Percentiles rank a stretch among this genome's conserved stretches.
These are phyloP conservation scores for Pholiota adiposa DNA, from an alignment of 1,284 basidiomycete genomes.

Conservation along the genomic window DNA sequence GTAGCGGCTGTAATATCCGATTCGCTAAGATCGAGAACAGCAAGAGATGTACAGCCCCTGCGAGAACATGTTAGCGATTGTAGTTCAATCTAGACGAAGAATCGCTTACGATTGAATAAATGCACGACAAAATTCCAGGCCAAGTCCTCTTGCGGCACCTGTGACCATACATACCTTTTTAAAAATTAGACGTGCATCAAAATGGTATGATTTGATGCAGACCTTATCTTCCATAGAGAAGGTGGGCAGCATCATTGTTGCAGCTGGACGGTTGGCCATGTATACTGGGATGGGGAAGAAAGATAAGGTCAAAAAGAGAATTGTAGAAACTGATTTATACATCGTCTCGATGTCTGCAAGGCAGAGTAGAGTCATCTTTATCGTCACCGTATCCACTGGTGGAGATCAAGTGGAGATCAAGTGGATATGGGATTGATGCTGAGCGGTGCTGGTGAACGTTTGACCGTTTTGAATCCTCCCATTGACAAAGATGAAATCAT, in stretches of 20 bases:
- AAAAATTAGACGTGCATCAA: background rate
- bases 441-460: no score
- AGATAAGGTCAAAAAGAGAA: no score
- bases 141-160: conserved; percentile 91
- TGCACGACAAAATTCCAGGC: conserved; percentile 87
- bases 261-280: conserved; percentile 10
- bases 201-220: conserved; percentile 18
- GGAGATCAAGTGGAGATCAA: no score
- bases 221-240: conserved; percentile 78
- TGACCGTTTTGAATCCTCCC: no score
- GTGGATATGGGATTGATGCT: no score
- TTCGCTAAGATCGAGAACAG: conserved; percentile 84
- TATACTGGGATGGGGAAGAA: no score
- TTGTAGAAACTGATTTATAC: no score
- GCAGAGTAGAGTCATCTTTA: no score
- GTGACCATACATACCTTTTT: conserved; percentile 88
- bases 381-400: no score
- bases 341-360: no score
- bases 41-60: conserved; percentile 83
- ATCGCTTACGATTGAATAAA: conserved; percentile 81
- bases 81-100: no score
- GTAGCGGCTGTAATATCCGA: conserved; percentile 77
- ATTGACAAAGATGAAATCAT: no score
- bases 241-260: conserved; percentile 52
- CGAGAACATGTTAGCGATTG: background rate